Percentiles rank a stretch among this genome's conserved stretches.
These are phyloP conservation scores for Aspergillus neoniger DNA, from an alignment of 2,329 filamentous ascomycete genomes.

Conservation along the genomic window DNA sequence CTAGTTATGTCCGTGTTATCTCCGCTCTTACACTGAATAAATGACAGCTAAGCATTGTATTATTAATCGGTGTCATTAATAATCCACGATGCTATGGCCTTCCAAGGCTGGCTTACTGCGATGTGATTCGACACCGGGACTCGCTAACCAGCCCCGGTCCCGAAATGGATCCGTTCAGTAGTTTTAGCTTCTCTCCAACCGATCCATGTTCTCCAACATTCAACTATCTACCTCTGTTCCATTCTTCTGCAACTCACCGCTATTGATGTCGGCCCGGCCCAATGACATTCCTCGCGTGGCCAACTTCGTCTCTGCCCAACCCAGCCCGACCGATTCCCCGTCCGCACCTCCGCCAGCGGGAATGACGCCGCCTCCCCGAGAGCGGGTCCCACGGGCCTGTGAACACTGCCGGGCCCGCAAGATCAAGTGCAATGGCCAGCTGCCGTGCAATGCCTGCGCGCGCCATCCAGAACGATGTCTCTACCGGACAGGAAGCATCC, in stretches of 20 bases:
- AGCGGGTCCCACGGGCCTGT: conserved; percentile 17
- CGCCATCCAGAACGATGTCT: conserved; percentile 10
- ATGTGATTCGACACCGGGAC: too few species aligned
- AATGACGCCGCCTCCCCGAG: conserved; percentile 2
- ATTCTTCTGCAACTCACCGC: background rate
- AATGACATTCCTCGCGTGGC: background rate
- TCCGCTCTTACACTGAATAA: too few species aligned
- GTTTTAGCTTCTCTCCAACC: too few species aligned
- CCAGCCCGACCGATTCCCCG: background rate
- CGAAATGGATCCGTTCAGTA: too few species aligned
- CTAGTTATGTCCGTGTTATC: too few species aligned
- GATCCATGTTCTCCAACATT: background rate
- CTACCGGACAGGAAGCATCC: conserved; percentile 15
- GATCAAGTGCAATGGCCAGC: conserved; percentile 17
- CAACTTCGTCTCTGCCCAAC: background rate
- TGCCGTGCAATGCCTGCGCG: conserved; percentile 14
- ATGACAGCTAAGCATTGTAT: too few species aligned
- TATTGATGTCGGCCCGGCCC: background rate
- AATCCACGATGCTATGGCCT: too few species aligned
- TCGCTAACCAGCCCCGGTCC: too few species aligned
- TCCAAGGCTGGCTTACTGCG: too few species aligned
- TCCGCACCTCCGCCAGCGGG: background rate
- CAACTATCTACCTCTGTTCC: background rate
- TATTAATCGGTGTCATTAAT: too few species aligned
- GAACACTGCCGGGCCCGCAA: conserved; percentile 19